Conservation (phyloP, 192 early-diverging fungal species). For the Kappamyces sp. region DNA sequence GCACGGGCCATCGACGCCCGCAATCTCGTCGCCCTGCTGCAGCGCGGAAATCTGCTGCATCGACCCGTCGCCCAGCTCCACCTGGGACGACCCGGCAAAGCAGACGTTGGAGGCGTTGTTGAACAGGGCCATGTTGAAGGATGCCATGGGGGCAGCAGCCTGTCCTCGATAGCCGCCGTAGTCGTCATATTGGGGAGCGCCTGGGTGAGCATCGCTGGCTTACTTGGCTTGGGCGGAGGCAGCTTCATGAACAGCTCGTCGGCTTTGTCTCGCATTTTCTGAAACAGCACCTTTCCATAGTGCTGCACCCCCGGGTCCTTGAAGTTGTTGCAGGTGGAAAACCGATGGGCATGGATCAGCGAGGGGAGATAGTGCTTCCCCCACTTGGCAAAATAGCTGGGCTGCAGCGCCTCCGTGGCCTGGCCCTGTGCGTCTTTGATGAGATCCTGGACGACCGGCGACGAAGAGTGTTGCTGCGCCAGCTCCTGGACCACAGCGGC, state of each 20-base stretch:
- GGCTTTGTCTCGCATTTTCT: constrained; percentile 16
- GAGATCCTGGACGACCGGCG: constrained; percentile 14
- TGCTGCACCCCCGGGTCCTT: constrained; percentile 35
- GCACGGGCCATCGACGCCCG: background rate
- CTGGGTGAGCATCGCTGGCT: background rate
- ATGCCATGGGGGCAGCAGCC: background rate
- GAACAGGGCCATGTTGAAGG: constrained; percentile 10
- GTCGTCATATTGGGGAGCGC: background rate
- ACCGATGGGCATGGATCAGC: constrained; percentile 23
- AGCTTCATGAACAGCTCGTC: constrained; percentile 26
- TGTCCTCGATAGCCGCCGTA: background rate
- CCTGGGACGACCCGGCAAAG: constrained; percentile 18
- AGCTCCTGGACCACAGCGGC: background rate
- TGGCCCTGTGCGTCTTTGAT: constrained; percentile 25
- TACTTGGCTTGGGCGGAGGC: constrained; percentile 19
- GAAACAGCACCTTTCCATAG: constrained; percentile 18
- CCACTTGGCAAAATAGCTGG: constrained; percentile 22
- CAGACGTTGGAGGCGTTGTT: constrained; percentile 6
- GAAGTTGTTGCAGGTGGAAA: constrained; percentile 32
- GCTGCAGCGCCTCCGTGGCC: constrained; percentile 17
- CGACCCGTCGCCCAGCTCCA: constrained; percentile 14
- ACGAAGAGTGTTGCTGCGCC: background rate
- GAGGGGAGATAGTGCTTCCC: constrained; percentile 30
- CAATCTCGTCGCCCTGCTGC: constrained; percentile 18
- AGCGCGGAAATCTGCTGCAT: constrained; percentile 13